A percentile compares a stretch with the other conserved stretches of the same genome.
Evolutionary conservation across 495 filamentous ascomycete species (phyloP).

Genomic region (Aspergillus steynii): DNA sequence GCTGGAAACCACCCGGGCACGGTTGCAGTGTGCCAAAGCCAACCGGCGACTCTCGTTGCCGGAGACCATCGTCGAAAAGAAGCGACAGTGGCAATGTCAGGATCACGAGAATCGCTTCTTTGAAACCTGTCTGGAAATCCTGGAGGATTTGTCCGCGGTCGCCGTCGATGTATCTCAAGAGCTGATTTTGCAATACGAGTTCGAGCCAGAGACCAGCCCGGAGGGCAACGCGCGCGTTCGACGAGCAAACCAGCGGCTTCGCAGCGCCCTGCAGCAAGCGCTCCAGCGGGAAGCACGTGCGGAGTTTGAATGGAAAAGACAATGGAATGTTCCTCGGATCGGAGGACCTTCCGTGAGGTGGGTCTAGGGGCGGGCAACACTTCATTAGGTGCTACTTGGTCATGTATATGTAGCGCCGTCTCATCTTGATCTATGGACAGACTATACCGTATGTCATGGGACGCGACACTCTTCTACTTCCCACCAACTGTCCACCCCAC

Average conservation of each 20-base stretch:
- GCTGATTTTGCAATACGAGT: conserved; percentile 1
- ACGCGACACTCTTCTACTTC: neutral
- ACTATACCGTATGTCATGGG: neutral
- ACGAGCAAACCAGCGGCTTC: neutral
- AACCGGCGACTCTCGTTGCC: neutral
- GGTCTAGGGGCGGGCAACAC: neutral
- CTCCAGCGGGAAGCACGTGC: neutral
- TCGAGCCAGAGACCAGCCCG: neutral
- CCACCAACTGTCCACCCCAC: neutral
- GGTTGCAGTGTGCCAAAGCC: neutral
- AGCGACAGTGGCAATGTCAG: conserved; percentile 1
- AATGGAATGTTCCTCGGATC: conserved; percentile 1
- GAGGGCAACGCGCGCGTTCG: neutral
- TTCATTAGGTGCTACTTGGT: no score
- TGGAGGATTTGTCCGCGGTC: neutral
- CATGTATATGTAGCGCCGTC: neutral
- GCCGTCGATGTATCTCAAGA: neutral
- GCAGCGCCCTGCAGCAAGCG: neutral
- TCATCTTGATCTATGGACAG: conserved; percentile 1
- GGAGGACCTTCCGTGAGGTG: conserved; percentile 1
- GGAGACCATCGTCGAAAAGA: neutral
- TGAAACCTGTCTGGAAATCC: neutral
- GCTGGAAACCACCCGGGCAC: conserved; percentile 1
- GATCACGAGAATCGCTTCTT: conserved; percentile 2
- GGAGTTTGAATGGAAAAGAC: conserved; percentile 1